These are phyloP conservation scores for Oidium heveae DNA, from an alignment of 2,329 filamentous ascomycete species.

Conservation along the genomic window DNA sequence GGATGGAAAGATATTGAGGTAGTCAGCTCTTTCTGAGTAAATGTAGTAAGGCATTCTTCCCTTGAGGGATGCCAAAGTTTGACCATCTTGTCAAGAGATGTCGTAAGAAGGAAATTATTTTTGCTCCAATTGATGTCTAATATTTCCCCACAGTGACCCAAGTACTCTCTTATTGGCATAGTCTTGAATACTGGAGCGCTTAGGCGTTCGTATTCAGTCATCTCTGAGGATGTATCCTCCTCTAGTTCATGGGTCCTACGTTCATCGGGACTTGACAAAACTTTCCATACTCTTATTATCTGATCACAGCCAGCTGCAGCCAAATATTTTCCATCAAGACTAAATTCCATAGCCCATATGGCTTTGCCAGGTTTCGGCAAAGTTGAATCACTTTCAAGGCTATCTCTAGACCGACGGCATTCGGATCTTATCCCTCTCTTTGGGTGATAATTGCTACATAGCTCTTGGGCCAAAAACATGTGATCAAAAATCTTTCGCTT, in stretches of 20 bases:
- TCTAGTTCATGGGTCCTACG: conserved; percentile 48
- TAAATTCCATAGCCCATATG: conserved; percentile 84
- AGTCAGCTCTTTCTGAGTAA: conserved; percentile 79
- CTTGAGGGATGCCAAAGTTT: conserved; percentile 78
- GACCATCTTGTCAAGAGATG: conserved; percentile 95
- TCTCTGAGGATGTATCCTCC: conserved; percentile 23
- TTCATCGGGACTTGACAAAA: conserved; percentile 62
- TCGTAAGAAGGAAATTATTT: conserved; percentile 89
- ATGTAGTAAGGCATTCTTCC: conserved; percentile 69
- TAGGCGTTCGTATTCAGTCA: conserved; percentile 34
- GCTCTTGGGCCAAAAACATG: conserved; percentile 76
- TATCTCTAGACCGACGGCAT: neutral
- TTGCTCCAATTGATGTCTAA: conserved; percentile 95
- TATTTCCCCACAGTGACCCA: conserved; percentile 63
- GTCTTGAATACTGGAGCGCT: conserved; percentile 77
- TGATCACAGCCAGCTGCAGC: conserved; percentile 82
- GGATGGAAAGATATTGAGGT: conserved; percentile 90
- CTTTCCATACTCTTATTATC: conserved; percentile 67
- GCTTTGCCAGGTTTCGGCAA: conserved; percentile 25
- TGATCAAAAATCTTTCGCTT: conserved; percentile 60
- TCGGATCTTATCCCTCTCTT: neutral
- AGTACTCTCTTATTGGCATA: conserved; percentile 54
- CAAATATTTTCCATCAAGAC: conserved; percentile 69
- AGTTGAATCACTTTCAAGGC: conserved; percentile 2
- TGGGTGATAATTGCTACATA: conserved; percentile 26